These are phyloP conservation scores for Rhodotorula sp. DNA, from an alignment of 1,284 basidiomycete species.

Conservation along the genomic window DNA sequence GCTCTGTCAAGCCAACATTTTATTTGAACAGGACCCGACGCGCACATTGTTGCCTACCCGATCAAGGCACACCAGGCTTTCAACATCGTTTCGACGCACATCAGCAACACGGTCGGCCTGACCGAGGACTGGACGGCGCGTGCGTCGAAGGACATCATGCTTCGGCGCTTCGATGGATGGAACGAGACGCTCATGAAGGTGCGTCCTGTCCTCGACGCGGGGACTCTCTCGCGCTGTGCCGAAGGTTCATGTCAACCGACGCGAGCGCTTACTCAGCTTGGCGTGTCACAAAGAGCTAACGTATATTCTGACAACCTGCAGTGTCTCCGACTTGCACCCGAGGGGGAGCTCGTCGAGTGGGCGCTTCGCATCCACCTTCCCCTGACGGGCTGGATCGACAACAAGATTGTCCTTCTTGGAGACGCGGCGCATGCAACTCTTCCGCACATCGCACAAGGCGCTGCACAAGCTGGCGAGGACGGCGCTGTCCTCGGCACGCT, in stretches of 20 bases:
- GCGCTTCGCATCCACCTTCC: conserved; percentile 49
- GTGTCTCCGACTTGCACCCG: conserved; percentile 43
- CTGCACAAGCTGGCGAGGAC: conserved; percentile 53
- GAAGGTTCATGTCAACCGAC: no score
- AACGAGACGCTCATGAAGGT: conserved; percentile 38
- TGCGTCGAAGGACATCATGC: conserved; percentile 51
- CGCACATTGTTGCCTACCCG: conserved; percentile 48
- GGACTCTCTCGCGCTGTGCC: conserved; percentile 22
- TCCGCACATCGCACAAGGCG: conserved; percentile 47
- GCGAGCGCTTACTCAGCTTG: no score
- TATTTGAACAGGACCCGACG: conserved; percentile 3
- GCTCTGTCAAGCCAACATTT: not conserved
- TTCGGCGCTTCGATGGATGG: conserved; percentile 51
- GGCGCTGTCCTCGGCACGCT: conserved; percentile 51
- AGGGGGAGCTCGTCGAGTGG: conserved; percentile 53
- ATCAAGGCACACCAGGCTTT: conserved; percentile 49
- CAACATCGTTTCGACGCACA: conserved; percentile 53
- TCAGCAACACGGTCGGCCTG: conserved; percentile 46
- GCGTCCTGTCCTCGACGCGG: no score
- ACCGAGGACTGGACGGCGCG: conserved; percentile 50
- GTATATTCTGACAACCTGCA: conserved; percentile 34
- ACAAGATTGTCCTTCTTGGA: conserved; percentile 49
- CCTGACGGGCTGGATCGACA: conserved; percentile 47
- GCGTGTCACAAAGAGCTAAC: no score
- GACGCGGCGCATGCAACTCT: conserved; percentile 53